Percentiles rank a stretch among this genome's conserved stretches.
Conservation (phyloP, 176 grass and related monocot species). For the Aegilops umbellulata region DNA sequence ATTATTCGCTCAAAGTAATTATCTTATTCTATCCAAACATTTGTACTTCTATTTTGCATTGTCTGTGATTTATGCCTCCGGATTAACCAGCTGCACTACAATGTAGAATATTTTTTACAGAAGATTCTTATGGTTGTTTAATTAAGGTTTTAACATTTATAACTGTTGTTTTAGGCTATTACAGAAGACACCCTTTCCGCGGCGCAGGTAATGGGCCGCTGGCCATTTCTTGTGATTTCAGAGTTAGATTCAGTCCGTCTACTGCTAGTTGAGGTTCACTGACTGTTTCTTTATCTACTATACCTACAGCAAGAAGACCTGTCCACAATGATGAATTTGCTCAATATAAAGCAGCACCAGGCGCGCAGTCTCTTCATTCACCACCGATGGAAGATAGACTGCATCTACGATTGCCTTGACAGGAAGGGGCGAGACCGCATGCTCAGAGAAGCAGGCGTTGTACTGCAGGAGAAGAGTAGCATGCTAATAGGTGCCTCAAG, state of each 20-base stretch:
- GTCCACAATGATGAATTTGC: conserved; percentile 46
- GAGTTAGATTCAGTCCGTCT: background rate
- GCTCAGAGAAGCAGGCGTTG: conserved; percentile 42
- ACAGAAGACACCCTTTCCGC: conserved; percentile 20
- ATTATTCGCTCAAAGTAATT: background rate
- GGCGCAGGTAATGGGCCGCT: conserved; percentile 32
- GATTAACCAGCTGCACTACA: background rate
- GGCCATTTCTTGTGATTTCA: background rate
- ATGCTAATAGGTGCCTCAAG: background rate
- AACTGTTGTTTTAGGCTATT: conserved; percentile 41
- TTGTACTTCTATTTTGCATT: background rate
- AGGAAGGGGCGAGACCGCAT: conserved; percentile 46
- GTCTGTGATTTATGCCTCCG: background rate
- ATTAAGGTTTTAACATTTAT: background rate
- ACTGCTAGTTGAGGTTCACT: background rate
- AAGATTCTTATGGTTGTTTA: conserved; percentile 4
- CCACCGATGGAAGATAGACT: conserved; percentile 51
- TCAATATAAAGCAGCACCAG: conserved; percentile 50
- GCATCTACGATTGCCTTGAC: conserved; percentile 39
- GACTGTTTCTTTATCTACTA: background rate
- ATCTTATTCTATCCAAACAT: background rate
- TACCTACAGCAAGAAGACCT: conserved; percentile 45
- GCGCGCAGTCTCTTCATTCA: conserved; percentile 48
- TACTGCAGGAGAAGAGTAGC: conserved; percentile 13
- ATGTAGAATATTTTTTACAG: background rate